Evolutionary conservation across 106 monocot species (phyloP).

Genomic region (Phalaenopsis equestris): DNA sequence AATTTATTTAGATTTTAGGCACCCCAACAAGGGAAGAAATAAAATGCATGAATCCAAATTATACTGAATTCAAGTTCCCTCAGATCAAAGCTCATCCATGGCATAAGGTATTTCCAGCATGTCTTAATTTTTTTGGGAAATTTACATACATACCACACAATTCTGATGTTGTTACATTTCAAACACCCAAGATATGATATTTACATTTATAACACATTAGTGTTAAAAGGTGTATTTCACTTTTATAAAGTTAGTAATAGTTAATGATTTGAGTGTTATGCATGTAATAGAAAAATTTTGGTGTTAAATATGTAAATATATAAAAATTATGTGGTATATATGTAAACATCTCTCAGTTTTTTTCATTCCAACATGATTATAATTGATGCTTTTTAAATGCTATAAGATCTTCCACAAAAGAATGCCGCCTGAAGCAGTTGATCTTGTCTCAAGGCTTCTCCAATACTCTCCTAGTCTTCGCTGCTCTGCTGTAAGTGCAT

Average conservation of each 20-base stretch:
- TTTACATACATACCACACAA: no score
- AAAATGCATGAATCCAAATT: conserved; percentile 37
- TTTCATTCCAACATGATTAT: not conserved
- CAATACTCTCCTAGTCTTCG: conserved; percentile 13
- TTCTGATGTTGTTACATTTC: no score
- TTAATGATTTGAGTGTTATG: no score
- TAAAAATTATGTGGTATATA: no score
- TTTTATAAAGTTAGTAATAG: no score
- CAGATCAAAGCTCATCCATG: conserved; percentile 19
- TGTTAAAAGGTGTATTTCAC: no score
- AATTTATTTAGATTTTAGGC: conserved; percentile 13
- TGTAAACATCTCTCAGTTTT: not conserved
- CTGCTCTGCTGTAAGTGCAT: conserved; percentile 15
- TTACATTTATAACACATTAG: no score
- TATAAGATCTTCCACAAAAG: conserved; percentile 8
- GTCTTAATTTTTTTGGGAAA: not conserved
- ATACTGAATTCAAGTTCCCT: conserved; percentile 22
- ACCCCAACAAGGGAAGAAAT: conserved; percentile 35
- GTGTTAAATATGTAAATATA: no score
- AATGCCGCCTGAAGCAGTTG: conserved; percentile 27
- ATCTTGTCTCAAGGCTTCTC: conserved; percentile 23
- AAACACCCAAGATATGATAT: no score
- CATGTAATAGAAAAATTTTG: no score
- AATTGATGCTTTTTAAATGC: not conserved
- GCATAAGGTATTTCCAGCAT: conserved; percentile 4